Evolutionary conservation across 192 early-diverging fungal genomes (phyloP), one percentile per base, ranked within the genome.

Genomic region (Diversispora epigaea): DNA sequence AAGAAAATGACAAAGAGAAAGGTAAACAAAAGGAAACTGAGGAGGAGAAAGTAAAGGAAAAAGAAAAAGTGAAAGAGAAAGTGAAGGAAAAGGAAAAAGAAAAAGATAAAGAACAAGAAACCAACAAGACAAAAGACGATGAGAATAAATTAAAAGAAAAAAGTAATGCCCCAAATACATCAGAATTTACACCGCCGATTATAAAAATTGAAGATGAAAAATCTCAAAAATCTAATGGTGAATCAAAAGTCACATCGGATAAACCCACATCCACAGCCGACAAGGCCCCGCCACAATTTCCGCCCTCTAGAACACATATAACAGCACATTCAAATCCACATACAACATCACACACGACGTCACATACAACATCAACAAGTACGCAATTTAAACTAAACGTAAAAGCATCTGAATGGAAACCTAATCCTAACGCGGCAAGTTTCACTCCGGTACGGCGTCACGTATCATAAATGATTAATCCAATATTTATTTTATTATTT

Each of bases 381-480:
- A 58, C 72, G 19, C 69, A 78, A 10, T 90, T 91, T 70, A 92
- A 91, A 57, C 85, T 93, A 56, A 93, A 92, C 76, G 78, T 86
- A 61, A 91, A 92, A 77, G 92, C 91, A 4, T 86, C 87, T 0
- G 88, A 87, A 25, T 93, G 92, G 80, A 93, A 92, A 77, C 92
- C 92, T 32, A 93, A 89, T 63, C 88, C 86, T 40, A 74, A 85
- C 17, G 92, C 92, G 0, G 68, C 88, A 21, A 81, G 85, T 11
- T 92, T 93, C 81, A 88, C 90, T 46, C 92, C 92, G 41, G 90
- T 87, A 76, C 64, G 84, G 17, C 54, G 41, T 49, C 1, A 32
- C 62, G 40, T 64, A 64, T 64, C 62, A 64, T 64, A 73, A 32
- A 60, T 17, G 21, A 52, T 11, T 68, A 25, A 22, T 21, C 47